Evolutionary conservation across 1,139 yeast species (phyloP).

Genomic region (Saccharomyces hybrid): DNA sequence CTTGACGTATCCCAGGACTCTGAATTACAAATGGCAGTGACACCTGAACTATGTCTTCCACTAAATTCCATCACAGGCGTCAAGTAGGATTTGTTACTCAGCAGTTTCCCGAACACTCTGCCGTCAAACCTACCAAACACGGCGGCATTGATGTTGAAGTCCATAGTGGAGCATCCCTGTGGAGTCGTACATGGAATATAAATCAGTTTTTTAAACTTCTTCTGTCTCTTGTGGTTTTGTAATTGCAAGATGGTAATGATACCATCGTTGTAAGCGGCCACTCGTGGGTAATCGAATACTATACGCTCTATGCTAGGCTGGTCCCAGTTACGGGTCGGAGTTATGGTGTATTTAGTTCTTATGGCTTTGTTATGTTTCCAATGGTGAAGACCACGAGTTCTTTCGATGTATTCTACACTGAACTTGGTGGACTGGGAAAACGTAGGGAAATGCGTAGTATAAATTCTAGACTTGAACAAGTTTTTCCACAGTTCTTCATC

Average conservation of each 20-base stretch:
- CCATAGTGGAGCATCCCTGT: slow-evolving; percentile 33
- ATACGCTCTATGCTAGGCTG: slow-evolving; percentile 29
- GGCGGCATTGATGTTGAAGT: slow-evolving; percentile 31
- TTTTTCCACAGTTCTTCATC: slow-evolving; percentile 58
- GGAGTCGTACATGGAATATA: slow-evolving; percentile 35
- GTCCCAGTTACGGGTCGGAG: slow-evolving; percentile 20
- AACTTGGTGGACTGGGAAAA: slow-evolving; percentile 46
- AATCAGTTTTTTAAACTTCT: slow-evolving; percentile 22
- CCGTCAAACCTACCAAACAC: slow-evolving; percentile 43
- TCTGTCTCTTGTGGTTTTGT: slow-evolving; percentile 22
- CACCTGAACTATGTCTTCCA: slow-evolving; percentile 29
- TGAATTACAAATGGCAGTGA: slow-evolving; percentile 32
- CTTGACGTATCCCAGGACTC: slow-evolving; percentile 19
- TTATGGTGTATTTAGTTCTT: slow-evolving; percentile 27
- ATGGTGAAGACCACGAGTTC: slow-evolving; percentile 38
- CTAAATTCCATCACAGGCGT: slow-evolving; percentile 34
- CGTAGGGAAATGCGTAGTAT: slow-evolving; percentile 46
- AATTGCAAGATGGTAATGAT: slow-evolving; percentile 30
- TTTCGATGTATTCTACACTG: slow-evolving; percentile 47
- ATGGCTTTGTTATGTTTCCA: slow-evolving; percentile 47
- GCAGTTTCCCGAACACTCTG: slow-evolving; percentile 34
- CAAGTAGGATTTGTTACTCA: slow-evolving; percentile 34
- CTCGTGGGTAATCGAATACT: slow-evolving; percentile 32
- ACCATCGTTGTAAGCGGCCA: slow-evolving; percentile 34
- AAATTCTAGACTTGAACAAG: slow-evolving; percentile 43